A percentile compares a stretch with the other conserved stretches of the same genome.
These are phyloP conservation scores for Amanita molliuscula DNA, from an alignment of 768 basidiomycete genomes.

Conservation along the genomic window DNA sequence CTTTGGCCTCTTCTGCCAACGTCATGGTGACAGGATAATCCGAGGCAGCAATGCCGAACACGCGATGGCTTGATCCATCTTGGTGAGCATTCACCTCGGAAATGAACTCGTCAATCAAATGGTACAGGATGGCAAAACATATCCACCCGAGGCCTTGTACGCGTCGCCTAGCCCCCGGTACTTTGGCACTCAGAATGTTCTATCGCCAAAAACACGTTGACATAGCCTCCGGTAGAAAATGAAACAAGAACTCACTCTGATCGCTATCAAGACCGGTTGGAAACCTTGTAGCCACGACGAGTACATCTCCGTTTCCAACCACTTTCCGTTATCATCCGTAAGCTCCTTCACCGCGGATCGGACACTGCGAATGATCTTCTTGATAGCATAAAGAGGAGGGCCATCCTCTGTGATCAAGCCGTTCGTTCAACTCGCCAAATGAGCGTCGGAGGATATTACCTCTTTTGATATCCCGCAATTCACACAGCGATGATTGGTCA, in stretches of 20 bases:
- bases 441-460: constrained; percentile 5
- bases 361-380: constrained; percentile 21
- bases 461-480: constrained; percentile 16
- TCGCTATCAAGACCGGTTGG: constrained; percentile 25
- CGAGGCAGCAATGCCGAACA: constrained; percentile 16
- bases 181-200: constrained; percentile 27
- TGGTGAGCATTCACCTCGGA: constrained; percentile 34
- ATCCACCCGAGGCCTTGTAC: constrained; percentile 26
- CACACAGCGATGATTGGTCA: constrained; percentile 11
- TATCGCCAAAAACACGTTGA: constrained; percentile 11
- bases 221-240: background rate
- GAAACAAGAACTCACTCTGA: constrained; percentile 20
- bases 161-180: constrained; percentile 25
- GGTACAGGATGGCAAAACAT: constrained; percentile 30
- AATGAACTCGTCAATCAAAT: constrained; percentile 33
- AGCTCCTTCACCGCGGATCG: constrained; percentile 21
- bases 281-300: constrained; percentile 29
- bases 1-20: constrained; percentile 34
- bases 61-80: constrained; percentile 27
- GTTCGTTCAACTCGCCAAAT: constrained; percentile 10
- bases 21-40: constrained; percentile 29
- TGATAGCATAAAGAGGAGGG: constrained; percentile 14
- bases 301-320: constrained; percentile 33
- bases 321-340: constrained; percentile 17
- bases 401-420: constrained; percentile 4